Evolutionary conservation across 2,329 filamentous ascomycete species (phyloP).

Genomic region (Leptographium galeiforme): DNA sequence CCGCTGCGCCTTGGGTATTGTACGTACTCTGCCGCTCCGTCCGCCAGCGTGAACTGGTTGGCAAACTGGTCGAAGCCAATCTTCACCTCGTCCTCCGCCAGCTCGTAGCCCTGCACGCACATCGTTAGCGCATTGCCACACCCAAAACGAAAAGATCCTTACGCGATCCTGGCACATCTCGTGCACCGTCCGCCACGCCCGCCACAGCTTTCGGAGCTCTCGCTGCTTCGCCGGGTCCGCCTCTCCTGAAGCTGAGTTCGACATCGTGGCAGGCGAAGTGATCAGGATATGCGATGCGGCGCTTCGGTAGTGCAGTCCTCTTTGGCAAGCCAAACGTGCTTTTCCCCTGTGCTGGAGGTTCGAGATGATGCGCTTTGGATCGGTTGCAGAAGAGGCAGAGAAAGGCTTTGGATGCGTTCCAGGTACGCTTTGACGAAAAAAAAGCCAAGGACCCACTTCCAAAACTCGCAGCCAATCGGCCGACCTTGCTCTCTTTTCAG

Average conservation of each 20-base stretch:
- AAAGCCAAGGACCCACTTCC: not conserved
- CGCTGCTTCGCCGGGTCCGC: conserved; percentile 30
- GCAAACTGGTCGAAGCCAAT: conserved; percentile 77
- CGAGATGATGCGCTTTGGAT: not conserved
- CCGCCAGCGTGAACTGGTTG: conserved; percentile 53
- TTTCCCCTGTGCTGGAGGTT: too few species aligned
- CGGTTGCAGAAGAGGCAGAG: not conserved
- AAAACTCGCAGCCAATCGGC: not conserved
- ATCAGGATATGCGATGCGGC: too few species aligned
- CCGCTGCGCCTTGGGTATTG: not conserved
- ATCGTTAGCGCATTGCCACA: not conserved
- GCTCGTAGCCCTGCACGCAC: conserved; percentile 68
- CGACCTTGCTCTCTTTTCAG: not conserved
- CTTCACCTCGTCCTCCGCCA: conserved; percentile 78
- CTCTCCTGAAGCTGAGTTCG: not conserved
- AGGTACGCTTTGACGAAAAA: not conserved
- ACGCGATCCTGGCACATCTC: conserved; percentile 92
- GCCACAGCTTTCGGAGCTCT: conserved; percentile 64
- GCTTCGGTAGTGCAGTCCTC: too few species aligned
- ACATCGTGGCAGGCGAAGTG: not conserved
- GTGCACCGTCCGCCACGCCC: conserved; percentile 82
- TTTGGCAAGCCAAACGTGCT: too few species aligned
- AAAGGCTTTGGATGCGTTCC: not conserved
- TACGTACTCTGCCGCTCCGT: conserved; percentile 64
- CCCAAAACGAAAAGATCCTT: conserved; percentile 20